Percentiles rank a stretch among this genome's conserved stretches.
phyloP scores from a whole-genome alignment of 495 filamentous ascomycete species.

The Hypoxylon crocopeplum region DNA sequence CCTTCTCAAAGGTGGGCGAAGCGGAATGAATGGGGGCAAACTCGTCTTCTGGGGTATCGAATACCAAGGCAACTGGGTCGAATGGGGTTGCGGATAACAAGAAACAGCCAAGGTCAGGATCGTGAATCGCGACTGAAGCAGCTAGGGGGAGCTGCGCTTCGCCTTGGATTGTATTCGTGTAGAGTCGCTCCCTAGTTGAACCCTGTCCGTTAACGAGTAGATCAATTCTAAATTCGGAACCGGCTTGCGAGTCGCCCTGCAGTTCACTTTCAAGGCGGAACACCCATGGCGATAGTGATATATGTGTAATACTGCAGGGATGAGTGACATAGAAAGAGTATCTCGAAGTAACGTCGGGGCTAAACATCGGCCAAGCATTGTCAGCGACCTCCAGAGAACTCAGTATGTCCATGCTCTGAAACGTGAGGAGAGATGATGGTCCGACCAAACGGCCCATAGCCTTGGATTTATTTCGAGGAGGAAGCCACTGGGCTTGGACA shows the following conservation, averaged over 20 bases:
- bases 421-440: conserved; percentile 52
- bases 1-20: conserved; percentile 44
- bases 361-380: conserved; percentile 75
- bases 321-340: conserved; percentile 84
- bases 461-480: conserved; percentile 58
- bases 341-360: conserved; percentile 70
- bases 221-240: conserved; percentile 75
- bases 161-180: conserved; percentile 51
- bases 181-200: conserved; percentile 66
- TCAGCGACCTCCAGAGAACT: conserved; percentile 56
- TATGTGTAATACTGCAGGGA: conserved; percentile 68
- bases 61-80: conserved; percentile 67
- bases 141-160: conserved; percentile 55
- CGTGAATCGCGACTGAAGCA: conserved; percentile 69
- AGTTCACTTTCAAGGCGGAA: conserved; percentile 79
- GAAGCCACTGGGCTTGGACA: conserved; percentile 85
- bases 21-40: conserved; percentile 42
- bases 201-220: conserved; percentile 69
- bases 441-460: conserved; percentile 41
- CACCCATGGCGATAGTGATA: conserved; percentile 78
- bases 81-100: conserved; percentile 72
- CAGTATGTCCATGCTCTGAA: conserved; percentile 68
- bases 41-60: conserved; percentile 68
- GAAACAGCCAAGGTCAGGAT: conserved; percentile 80
- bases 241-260: conserved; percentile 65